A percentile compares a stretch with the other conserved stretches of the same genome.
These are phyloP conservation scores for Acrocalymma vagum DNA, from an alignment of 2,329 filamentous ascomycete genomes.

Conservation along the genomic window DNA sequence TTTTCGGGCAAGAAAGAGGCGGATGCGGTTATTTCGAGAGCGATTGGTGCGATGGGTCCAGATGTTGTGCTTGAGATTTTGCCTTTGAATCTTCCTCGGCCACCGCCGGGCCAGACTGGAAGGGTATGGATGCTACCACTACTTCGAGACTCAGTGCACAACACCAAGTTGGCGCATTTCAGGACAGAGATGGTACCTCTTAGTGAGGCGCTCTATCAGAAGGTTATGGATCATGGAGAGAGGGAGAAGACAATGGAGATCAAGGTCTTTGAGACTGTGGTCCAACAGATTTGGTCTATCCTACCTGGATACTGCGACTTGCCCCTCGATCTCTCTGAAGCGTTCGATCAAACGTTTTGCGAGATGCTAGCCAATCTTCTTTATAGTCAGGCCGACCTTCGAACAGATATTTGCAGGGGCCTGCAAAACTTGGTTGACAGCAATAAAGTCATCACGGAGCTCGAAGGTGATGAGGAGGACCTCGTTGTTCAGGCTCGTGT, in stretches of 20 bases:
- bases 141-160: constrained; percentile 86
- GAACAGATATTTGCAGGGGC: constrained; percentile 85
- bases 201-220: constrained; percentile 89
- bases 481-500: constrained; percentile 81
- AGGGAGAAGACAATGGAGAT: constrained; percentile 93
- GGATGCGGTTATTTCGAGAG: constrained; percentile 87
- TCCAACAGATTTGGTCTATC: constrained; percentile 94
- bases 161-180: constrained; percentile 88
- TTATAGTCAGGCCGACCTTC: constrained; percentile 88
- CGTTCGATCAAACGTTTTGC: constrained; percentile 88
- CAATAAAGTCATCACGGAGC: constrained; percentile 79
- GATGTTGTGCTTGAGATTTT: constrained; percentile 82
- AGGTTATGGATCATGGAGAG: constrained; percentile 81
- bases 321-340: constrained; percentile 73
- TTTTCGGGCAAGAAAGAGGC: constrained; percentile 96
- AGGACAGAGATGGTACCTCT: constrained; percentile 85
- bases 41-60: constrained; percentile 89
- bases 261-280: constrained; percentile 96
- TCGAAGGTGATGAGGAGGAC: constrained; percentile 73
- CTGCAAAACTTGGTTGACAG: constrained; percentile 90
- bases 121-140: constrained; percentile 95
- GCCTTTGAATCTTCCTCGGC: constrained; percentile 84
- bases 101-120: constrained; percentile 79
- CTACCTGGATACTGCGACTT: constrained; percentile 95
- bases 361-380: constrained; percentile 91